Conservation (phyloP, 345 rosid genomes). For the Lepidium sativum region DNA sequence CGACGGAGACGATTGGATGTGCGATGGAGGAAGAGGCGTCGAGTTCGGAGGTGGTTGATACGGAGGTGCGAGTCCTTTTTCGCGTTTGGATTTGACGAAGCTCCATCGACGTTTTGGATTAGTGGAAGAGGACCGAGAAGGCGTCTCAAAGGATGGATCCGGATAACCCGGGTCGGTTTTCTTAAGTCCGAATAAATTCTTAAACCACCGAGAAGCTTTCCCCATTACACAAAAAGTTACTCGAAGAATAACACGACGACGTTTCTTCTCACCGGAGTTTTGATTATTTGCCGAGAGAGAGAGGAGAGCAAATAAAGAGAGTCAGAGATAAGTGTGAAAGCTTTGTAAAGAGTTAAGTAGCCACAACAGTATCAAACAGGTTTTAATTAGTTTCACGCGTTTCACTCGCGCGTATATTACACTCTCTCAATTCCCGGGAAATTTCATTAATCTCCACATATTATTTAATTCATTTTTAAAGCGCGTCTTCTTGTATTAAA, state of each 20-base stretch:
- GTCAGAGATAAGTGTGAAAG: background rate
- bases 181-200: conserved; percentile 56
- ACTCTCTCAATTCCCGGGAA: too few relatives aligned
- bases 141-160: conserved; percentile 3
- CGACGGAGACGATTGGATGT: conserved; percentile 13
- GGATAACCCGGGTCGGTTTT: conserved; percentile 35
- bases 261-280: conserved; percentile 1
- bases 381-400: too few relatives aligned
- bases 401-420: too few relatives aligned
- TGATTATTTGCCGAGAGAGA: background rate
- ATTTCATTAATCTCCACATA: too few relatives aligned
- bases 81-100: conserved; percentile 69
- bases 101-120: conserved; percentile 67
- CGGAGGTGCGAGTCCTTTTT: conserved; percentile 17
- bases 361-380: background rate
- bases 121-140: conserved; percentile 14
- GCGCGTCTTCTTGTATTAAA: too few relatives aligned
- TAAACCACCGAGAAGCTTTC: conserved; percentile 77
- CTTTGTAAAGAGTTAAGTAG: conserved; percentile 16
- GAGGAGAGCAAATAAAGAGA: background rate
- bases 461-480: too few relatives aligned
- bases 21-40: conserved; percentile 5
- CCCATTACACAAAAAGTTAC: conserved; percentile 38
- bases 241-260: background rate
- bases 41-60: background rate